These are phyloP conservation scores for Petunia hybrid DNA, from an alignment of 305 asterid genomes.

Conservation along the genomic window DNA sequence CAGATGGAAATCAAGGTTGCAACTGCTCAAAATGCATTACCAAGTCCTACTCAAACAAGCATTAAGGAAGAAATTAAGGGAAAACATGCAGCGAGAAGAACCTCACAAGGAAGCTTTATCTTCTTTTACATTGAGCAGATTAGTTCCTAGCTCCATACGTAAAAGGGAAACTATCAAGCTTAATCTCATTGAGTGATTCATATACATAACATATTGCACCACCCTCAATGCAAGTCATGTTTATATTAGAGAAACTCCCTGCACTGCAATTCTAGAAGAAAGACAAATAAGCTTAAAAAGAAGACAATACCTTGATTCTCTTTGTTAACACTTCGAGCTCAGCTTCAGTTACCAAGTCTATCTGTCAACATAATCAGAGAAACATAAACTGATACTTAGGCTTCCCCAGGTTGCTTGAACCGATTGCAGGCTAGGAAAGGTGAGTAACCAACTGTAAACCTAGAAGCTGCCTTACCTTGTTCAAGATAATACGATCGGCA, in stretches of 20 bases:
- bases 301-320: slow-evolving; percentile 68
- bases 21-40: slow-evolving; percentile 1
- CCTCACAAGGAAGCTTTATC: background rate
- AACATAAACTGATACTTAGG: slow-evolving; percentile 31
- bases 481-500: slow-evolving; percentile 91
- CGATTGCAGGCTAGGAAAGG: slow-evolving; percentile 33
- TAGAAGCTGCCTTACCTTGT: slow-evolving; percentile 57
- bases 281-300: background rate
- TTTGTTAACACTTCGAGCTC: slow-evolving; percentile 66
- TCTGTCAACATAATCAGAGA: slow-evolving; percentile 56
- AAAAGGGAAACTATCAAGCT: background rate
- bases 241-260: background rate
- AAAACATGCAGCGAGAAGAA: background rate
- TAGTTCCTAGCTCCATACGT: background rate
- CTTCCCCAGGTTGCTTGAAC: slow-evolving; percentile 32
- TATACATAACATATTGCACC: background rate
- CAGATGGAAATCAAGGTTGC: background rate
- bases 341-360: slow-evolving; percentile 75
- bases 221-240: background rate
- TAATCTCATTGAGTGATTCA: background rate
- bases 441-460: slow-evolving; percentile 28
- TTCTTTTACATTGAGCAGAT: background rate
- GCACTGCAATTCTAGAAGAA: background rate
- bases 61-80: background rate
- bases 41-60: background rate